Evolutionary conservation across 129 eudicot species (phyloP), one percentile per base, ranked within the genome.

Genomic region (Saposhnikovia divaricata): DNA sequence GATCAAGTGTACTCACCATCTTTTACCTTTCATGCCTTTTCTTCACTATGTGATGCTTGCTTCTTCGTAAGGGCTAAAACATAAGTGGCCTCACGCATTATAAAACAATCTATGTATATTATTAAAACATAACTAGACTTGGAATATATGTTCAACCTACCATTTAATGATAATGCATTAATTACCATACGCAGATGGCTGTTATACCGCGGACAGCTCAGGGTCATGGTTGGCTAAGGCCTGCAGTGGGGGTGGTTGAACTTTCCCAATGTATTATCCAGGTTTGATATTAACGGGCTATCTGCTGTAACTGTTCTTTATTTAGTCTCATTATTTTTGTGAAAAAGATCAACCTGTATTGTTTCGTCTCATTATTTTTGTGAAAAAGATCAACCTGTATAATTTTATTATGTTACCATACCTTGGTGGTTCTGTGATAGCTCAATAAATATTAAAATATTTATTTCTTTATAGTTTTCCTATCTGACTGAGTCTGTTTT

Each of bases 221-320:
- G 83, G 98, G 97, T 28, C 92, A 94, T 74, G 97, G 98, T 70
- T 94, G 98, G 98, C 90, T 94, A 70, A 90, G 97, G 78, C 98
- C 98, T 81, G 98, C 98, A 80, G 89, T 90, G 55, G 98, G 98
- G 72, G 98, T 91, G 75, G 89, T 94, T 72, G 98, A 94, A 90
- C 96, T 94, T 83, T 90, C 96, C 71, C 97, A 94, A 84, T 77
- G 98, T 78, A 76, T 94, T 74, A 85, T 94, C 78, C 98, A 94
- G 98, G 98, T 86, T n/a, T 80, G 77, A 55, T 48, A 75, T 34
- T 23, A 34, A 77, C 15, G 2, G 61, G 21, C 73, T 31, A 68
- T 27, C 10, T 68, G 63, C 48, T 74, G 78, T 10, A 45, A 46
- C 50, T 45, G 53, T 7, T 74, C 15, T 74, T 23, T n/a, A 6